These are phyloP conservation scores for Stagonosporopsis chrysanthemi DNA, from an alignment of 2,329 filamentous ascomycete species.

Conservation along the genomic window DNA sequence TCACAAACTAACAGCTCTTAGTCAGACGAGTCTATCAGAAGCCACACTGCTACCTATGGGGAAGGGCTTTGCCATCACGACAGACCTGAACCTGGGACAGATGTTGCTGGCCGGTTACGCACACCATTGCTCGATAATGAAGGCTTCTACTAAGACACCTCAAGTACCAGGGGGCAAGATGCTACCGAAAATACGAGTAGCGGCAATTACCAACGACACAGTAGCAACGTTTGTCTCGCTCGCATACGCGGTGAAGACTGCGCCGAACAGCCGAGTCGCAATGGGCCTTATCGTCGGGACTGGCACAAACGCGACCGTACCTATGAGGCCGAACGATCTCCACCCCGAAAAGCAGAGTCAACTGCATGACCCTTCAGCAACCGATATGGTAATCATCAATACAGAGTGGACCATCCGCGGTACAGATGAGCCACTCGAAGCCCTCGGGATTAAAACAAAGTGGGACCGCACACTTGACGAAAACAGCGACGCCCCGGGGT, in stretches of 20 bases:
- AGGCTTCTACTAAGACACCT: constrained; percentile 15
- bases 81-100: constrained; percentile 66
- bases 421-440: constrained; percentile 70
- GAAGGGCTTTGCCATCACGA: constrained; percentile 71
- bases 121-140: constrained; percentile 56
- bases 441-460: constrained; percentile 68
- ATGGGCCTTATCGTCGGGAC: constrained; percentile 87
- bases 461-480: constrained; percentile 75
- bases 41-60: constrained; percentile 74
- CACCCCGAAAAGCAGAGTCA: constrained; percentile 66
- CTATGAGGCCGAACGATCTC: constrained; percentile 69
- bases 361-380: constrained; percentile 43
- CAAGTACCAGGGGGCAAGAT: constrained; percentile 36
- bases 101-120: constrained; percentile 67
- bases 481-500: constrained; percentile 73
- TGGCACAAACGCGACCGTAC: constrained; percentile 81
- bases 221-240: constrained; percentile 81
- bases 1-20: constrained; percentile 26
- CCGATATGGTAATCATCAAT: constrained; percentile 77
- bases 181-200: constrained; percentile 74
- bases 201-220: constrained; percentile 82
- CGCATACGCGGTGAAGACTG: constrained; percentile 72
- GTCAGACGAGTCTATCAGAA: constrained; percentile 67
- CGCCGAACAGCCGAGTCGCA: constrained; percentile 68
- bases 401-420: constrained; percentile 87